These are phyloP conservation scores for Neofusicoccum umdonicola DNA, from an alignment of 2,329 filamentous ascomycete genomes.

Conservation along the genomic window DNA sequence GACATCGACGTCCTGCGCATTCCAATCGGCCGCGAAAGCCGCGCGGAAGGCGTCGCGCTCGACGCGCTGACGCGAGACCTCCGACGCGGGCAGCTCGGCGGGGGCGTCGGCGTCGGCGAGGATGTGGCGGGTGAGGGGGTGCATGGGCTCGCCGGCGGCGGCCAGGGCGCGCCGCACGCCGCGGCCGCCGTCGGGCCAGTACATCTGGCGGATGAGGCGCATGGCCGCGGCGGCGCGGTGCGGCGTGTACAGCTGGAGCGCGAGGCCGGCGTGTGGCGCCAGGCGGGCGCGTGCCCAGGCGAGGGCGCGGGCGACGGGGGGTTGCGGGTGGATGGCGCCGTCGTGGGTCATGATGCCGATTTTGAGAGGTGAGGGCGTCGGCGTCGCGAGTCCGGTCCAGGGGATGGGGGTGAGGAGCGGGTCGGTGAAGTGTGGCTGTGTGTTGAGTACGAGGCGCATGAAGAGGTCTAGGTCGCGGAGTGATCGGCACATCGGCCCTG, in stretches of 20 bases:
- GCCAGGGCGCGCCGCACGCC: slow-evolving; percentile 33
- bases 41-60: slow-evolving; percentile 22
- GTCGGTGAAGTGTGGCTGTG: slow-evolving; percentile 23
- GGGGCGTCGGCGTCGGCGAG: slow-evolving; percentile 23
- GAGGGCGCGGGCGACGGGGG: slow-evolving; percentile 37
- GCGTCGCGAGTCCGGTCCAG: slow-evolving; percentile 23
- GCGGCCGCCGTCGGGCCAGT: slow-evolving; percentile 48
- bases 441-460: slow-evolving; percentile 18
- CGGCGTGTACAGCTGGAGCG: slow-evolving; percentile 36
- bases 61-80: slow-evolving; percentile 19
- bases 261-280: neutral
- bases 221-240: slow-evolving; percentile 31
- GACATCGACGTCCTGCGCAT: slow-evolving; percentile 24
- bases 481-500: slow-evolving; percentile 23
- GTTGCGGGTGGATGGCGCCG: slow-evolving; percentile 38
- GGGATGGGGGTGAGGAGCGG: slow-evolving; percentile 23
- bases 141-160: slow-evolving; percentile 45
- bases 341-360: slow-evolving; percentile 46
- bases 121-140: slow-evolving; percentile 36
- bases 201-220: slow-evolving; percentile 38
- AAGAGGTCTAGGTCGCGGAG: slow-evolving; percentile 24
- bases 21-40: slow-evolving; percentile 22
- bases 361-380: slow-evolving; percentile 30
- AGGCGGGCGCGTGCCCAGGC: slow-evolving; percentile 32
- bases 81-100: neutral